phyloP scores from a whole-genome alignment of 2,329 filamentous ascomycete species.

The Plenodomus tracheiphilus region DNA sequence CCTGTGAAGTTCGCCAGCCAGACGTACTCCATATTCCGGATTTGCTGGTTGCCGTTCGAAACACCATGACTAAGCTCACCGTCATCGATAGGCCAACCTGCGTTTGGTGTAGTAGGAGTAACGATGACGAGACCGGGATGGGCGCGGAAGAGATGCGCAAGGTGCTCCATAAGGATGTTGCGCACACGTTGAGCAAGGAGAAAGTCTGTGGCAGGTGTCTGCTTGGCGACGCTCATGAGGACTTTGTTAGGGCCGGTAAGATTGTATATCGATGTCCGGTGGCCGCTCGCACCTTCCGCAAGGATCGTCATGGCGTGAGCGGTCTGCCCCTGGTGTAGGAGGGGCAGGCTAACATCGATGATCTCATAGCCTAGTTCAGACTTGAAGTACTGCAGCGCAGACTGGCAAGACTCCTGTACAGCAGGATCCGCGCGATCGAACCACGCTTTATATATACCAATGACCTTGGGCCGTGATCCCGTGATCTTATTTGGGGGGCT shows the following conservation, averaged over 20 bases:
- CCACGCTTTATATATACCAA: conserved; percentile 73
- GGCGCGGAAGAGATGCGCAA: conserved; percentile 69
- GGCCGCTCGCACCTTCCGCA: conserved; percentile 63
- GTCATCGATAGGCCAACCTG: conserved; percentile 73
- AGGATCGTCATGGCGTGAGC: conserved; percentile 81
- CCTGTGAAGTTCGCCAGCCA: conserved; percentile 85
- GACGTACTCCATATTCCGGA: conserved; percentile 83
- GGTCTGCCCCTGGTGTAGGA: conserved; percentile 70
- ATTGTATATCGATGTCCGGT: conserved; percentile 55
- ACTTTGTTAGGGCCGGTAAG: conserved; percentile 71
- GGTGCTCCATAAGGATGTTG: conserved; percentile 75
- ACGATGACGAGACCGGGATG: conserved; percentile 78
- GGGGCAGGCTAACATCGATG: conserved; percentile 67
- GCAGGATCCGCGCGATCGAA: conserved; percentile 67
- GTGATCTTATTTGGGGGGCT: conserved; percentile 54
- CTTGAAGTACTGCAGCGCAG: conserved; percentile 63
- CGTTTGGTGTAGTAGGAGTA: conserved; percentile 74
- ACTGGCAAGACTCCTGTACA: conserved; percentile 65
- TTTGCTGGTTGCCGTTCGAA: conserved; percentile 70
- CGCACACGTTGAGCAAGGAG: conserved; percentile 74
- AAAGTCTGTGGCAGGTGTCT: conserved; percentile 70
- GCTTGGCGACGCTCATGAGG: conserved; percentile 65
- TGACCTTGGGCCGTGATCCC: conserved; percentile 55
- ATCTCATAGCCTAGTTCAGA: conserved; percentile 56
- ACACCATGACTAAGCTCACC: conserved; percentile 66